Conservation (phyloP, 2,329 filamentous ascomycete genomes). For the Waltergamsia citrina region DNA sequence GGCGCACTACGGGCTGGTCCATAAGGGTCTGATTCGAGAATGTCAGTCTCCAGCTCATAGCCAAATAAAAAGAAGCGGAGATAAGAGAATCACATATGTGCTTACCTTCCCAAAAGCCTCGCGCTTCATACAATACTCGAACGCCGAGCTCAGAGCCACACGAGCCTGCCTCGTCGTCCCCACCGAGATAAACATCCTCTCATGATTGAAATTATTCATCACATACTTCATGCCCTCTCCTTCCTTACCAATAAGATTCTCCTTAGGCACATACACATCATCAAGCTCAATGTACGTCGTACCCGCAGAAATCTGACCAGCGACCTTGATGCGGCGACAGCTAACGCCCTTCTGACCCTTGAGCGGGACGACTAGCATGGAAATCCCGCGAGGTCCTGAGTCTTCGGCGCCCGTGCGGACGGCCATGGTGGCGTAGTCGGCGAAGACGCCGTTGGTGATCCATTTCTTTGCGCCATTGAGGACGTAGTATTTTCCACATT, state of each 20-base stretch:
- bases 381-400: conserved; percentile 52
- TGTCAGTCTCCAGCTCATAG: background rate
- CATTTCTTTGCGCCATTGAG: conserved; percentile 74
- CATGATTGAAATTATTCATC: conserved; percentile 76
- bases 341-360: conserved; percentile 56
- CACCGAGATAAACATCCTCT: conserved; percentile 58
- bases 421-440: conserved; percentile 59
- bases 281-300: conserved; percentile 71
- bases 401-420: conserved; percentile 56
- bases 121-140: conserved; percentile 26
- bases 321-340: conserved; percentile 59
- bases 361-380: conserved; percentile 61
- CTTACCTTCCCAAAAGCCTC: conserved; percentile 23
- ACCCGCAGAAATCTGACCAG: conserved; percentile 54
- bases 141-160: conserved; percentile 24
- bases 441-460: conserved; percentile 68
- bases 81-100: background rate
- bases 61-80: too few species aligned
- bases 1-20: conserved; percentile 65
- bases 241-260: conserved; percentile 61
- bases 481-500: conserved; percentile 58
- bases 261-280: conserved; percentile 61
- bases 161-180: conserved; percentile 50
- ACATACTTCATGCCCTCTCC: conserved; percentile 65
- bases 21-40: conserved; percentile 38